phyloP scores from a whole-genome alignment of 1,284 basidiomycete species.

The Tylopilus sp. region DNA sequence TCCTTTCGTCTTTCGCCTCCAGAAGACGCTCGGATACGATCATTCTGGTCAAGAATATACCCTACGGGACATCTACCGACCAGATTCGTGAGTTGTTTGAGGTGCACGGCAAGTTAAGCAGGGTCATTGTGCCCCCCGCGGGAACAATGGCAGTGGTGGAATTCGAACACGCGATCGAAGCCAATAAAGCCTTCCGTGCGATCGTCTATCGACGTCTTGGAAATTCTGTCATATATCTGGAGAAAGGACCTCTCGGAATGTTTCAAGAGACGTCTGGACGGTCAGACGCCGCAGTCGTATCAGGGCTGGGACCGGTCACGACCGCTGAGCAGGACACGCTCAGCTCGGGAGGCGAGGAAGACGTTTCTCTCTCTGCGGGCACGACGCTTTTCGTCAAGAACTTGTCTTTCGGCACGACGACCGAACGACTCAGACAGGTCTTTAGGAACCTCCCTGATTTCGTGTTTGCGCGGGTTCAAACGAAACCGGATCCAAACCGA shows the following conservation, averaged over 20 bases:
- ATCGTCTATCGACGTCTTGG: slow-evolving; percentile 88
- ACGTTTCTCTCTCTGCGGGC: slow-evolving; percentile 57
- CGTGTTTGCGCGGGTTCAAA: slow-evolving; percentile 88
- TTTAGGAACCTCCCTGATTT: slow-evolving; percentile 83
- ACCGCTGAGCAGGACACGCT: slow-evolving; percentile 40
- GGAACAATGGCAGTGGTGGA: slow-evolving; percentile 95
- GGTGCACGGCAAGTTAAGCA: slow-evolving; percentile 69
- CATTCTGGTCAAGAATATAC: slow-evolving; percentile 96
- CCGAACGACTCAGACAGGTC: slow-evolving; percentile 64
- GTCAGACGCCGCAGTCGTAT: slow-evolving; percentile 3
- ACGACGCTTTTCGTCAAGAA: slow-evolving; percentile 96
- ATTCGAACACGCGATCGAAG: slow-evolving; percentile 70
- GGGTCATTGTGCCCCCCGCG: slow-evolving; percentile 85
- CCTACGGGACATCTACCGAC: slow-evolving; percentile 79
- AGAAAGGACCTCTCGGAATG: slow-evolving; percentile 86
- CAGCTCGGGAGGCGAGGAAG: slow-evolving; percentile 37
- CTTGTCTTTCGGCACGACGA: slow-evolving; percentile 85
- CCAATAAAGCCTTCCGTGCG: slow-evolving; percentile 72
- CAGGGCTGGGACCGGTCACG: slow-evolving; percentile 42
- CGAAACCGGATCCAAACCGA: slow-evolving; percentile 81
- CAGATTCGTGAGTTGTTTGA: slow-evolving; percentile 80
- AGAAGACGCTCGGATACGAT: slow-evolving; percentile 71
- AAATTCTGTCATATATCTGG: slow-evolving; percentile 88
- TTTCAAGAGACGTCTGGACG: slow-evolving; percentile 46
- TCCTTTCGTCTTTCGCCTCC: slow-evolving; percentile 55